Evolutionary conservation across 2,329 filamentous ascomycete genomes (phyloP).

Genomic region (Bipolaris cookei): DNA sequence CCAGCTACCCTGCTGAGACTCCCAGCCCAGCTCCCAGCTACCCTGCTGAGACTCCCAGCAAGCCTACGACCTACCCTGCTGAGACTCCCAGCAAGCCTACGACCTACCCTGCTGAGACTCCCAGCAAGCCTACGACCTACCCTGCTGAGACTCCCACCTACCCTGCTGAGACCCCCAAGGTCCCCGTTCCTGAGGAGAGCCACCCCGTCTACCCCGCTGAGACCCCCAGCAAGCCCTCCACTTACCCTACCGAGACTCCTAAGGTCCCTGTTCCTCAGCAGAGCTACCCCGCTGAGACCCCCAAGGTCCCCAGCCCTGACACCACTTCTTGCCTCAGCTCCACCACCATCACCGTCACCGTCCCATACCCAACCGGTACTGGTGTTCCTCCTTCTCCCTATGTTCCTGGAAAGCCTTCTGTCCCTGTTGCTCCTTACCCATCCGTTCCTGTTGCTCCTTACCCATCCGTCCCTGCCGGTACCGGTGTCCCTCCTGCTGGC

Average conservation of each 20-base stretch:
- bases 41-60: background rate
- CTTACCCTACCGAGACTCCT: conserved; percentile 4
- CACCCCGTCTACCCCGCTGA: conserved; percentile 1
- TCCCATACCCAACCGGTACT: conserved; percentile 49
- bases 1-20: conserved; percentile 14
- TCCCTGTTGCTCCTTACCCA: conserved; percentile 20
- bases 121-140: background rate
- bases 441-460: conserved; percentile 12
- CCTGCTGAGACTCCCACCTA: conserved; percentile 8
- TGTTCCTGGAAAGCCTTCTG: conserved; percentile 8
- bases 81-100: background rate
- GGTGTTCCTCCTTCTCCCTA: conserved; percentile 18
- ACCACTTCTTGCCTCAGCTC: conserved; percentile 48
- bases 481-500: conserved; percentile 23
- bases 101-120: background rate
- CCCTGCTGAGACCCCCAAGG: conserved; percentile 8
- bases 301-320: conserved; percentile 18
- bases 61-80: background rate
- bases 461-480: conserved; percentile 24
- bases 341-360: conserved; percentile 53
- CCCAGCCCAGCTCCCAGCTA: conserved; percentile 13
- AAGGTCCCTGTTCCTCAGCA: background rate
- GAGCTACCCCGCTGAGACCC: conserved; percentile 8
- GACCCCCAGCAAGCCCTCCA: background rate
- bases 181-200: conserved; percentile 2